Conservation (phyloP, 2,329 filamentous ascomycete species). For the Beauveria australis region DNA sequence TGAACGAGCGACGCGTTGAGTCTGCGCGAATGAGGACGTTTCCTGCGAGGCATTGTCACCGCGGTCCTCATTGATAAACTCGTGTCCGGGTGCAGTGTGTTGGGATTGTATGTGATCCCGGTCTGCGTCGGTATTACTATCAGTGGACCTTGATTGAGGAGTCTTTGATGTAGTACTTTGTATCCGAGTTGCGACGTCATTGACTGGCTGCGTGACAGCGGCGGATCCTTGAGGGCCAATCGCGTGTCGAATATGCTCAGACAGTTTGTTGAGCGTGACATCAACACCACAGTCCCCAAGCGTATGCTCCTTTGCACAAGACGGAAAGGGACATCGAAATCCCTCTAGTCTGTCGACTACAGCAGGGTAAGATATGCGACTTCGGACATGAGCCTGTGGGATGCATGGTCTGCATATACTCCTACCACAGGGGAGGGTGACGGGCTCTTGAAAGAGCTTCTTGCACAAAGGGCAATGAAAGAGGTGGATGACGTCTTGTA, state of each 20-base stretch:
- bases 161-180: background rate
- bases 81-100: background rate
- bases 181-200: background rate
- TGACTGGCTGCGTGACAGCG: background rate
- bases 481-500: slow-evolving; percentile 43
- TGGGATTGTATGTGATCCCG: background rate
- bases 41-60: background rate
- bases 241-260: slow-evolving; percentile 49
- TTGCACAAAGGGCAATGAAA: slow-evolving; percentile 74
- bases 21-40: slow-evolving; percentile 32
- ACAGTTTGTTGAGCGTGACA: slow-evolving; percentile 66
- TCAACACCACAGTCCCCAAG: slow-evolving; percentile 69
- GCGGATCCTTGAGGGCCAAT: slow-evolving; percentile 23
- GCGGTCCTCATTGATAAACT: background rate
- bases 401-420: slow-evolving; percentile 69
- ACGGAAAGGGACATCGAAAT: slow-evolving; percentile 63
- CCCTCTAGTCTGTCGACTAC: slow-evolving; percentile 57
- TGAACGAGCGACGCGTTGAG: slow-evolving; percentile 54
- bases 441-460: slow-evolving; percentile 55
- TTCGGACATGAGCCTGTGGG: slow-evolving; percentile 54
- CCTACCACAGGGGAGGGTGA: slow-evolving; percentile 75
- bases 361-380: slow-evolving; percentile 70
- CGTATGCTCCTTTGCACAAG: slow-evolving; percentile 65
- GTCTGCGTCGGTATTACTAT: background rate
- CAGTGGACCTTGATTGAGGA: background rate